These are phyloP conservation scores for Selenicereus undatus DNA, from an alignment of 148 eudicot species.

Conservation along the genomic window DNA sequence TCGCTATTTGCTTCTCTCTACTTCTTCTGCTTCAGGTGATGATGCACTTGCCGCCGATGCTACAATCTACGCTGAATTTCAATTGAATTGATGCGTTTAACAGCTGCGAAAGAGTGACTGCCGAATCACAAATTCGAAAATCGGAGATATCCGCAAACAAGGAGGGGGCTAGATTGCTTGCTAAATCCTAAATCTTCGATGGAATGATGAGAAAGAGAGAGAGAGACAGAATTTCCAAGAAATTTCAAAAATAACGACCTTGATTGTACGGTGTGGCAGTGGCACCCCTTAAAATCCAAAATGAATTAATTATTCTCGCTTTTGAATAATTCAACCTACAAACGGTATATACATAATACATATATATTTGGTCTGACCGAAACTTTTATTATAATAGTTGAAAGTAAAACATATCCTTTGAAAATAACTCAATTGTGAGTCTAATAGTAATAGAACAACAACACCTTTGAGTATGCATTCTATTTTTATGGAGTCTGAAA, in stretches of 20 bases:
- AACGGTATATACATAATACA: no score
- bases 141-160: neutral
- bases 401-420: no score
- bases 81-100: neutral
- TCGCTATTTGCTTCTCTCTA: conserved; percentile 26
- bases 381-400: no score
- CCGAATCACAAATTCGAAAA: neutral
- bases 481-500: no score
- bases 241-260: neutral
- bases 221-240: neutral
- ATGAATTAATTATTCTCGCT: no score
- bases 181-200: neutral
- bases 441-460: no score
- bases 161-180: neutral
- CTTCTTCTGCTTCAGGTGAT: neutral
- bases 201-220: no score
- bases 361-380: no score
- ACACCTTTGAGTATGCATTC: no score
- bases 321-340: no score
- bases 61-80: neutral
- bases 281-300: neutral
- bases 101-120: neutral
- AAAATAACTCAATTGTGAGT: no score
- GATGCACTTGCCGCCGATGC: neutral
- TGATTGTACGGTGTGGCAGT: neutral